Conservation (phyloP, 2,329 filamentous ascomycete genomes). For the Escovopsis weberi region DNA sequence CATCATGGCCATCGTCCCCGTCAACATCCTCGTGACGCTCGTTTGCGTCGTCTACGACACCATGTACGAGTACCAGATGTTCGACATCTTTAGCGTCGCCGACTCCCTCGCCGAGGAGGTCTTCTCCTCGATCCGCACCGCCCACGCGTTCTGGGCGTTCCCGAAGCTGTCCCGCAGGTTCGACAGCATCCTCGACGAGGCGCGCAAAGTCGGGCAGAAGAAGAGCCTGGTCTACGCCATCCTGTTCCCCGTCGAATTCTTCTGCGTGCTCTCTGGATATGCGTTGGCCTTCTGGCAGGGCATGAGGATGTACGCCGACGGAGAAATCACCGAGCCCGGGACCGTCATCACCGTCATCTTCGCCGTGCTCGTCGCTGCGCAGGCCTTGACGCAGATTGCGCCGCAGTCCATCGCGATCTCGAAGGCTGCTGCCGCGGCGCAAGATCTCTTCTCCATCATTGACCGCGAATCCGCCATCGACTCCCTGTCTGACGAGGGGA, state of each 20-base stretch:
- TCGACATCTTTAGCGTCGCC: constrained; percentile 27
- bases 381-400: constrained; percentile 30
- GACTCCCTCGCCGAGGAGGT: constrained; percentile 33
- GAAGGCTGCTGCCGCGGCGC: constrained; percentile 31
- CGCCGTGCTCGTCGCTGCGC: constrained; percentile 30
- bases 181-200: constrained; percentile 25
- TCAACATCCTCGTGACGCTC: constrained; percentile 25
- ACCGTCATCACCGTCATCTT: constrained; percentile 35
- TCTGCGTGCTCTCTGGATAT: constrained; percentile 32
- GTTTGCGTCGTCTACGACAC: constrained; percentile 25
- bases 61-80: constrained; percentile 27
- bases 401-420: constrained; percentile 31
- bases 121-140: constrained; percentile 32
- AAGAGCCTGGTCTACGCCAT: constrained; percentile 29
- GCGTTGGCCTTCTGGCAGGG: constrained; percentile 38
- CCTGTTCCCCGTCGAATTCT: constrained; percentile 31
- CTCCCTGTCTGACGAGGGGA: constrained; percentile 24
- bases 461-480: constrained; percentile 30
- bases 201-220: constrained; percentile 23
- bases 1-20: constrained; percentile 29
- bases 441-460: constrained; percentile 32
- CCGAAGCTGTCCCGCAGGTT: constrained; percentile 28
- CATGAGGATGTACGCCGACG: constrained; percentile 28
- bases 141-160: constrained; percentile 36
- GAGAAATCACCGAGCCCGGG: constrained; percentile 30